phyloP scores from a whole-genome alignment of 2,329 filamentous ascomycete species.

The Trichoderma gracile region DNA sequence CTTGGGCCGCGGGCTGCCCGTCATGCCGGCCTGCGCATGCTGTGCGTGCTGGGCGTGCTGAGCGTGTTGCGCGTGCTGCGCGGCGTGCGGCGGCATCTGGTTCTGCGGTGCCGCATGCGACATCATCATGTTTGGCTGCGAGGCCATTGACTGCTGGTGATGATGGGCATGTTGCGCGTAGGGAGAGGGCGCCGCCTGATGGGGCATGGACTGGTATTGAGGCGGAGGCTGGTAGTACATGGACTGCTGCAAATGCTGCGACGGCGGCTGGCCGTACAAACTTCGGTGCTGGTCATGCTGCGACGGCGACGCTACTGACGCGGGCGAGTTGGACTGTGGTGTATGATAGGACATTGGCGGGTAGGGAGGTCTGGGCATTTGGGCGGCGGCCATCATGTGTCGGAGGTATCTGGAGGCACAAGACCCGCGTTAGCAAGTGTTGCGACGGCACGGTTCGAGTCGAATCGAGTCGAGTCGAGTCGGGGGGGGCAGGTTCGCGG shows the following conservation, averaged over 20 bases:
- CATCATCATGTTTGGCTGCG: conserved; percentile 68
- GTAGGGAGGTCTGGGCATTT: conserved; percentile 75
- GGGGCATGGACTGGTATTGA: conserved; percentile 66
- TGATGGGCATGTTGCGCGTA: conserved; percentile 60
- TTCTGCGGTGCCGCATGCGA: conserved; percentile 59
- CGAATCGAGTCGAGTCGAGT: too few relatives aligned
- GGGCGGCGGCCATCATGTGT: conserved; percentile 67
- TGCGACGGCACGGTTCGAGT: neutral
- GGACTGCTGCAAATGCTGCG: conserved; percentile 74
- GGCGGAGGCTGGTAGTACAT: conserved; percentile 72
- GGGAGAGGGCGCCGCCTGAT: conserved; percentile 60
- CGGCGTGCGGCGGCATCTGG: conserved; percentile 60
- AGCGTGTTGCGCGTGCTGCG: conserved; percentile 44
- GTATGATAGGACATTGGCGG: conserved; percentile 91
- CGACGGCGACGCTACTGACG: conserved; percentile 86
- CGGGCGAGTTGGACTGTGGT: conserved; percentile 91
- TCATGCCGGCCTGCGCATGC: conserved; percentile 56
- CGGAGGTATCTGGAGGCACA: conserved; percentile 53
- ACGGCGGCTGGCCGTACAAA: conserved; percentile 77
- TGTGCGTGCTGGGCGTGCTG: conserved; percentile 35
- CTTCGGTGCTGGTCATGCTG: conserved; percentile 86
- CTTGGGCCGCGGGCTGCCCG: conserved; percentile 62
- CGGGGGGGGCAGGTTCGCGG: too few relatives aligned
- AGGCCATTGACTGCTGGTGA: conserved; percentile 59
- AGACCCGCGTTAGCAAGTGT: conserved; percentile 26